phyloP scores from a whole-genome alignment of 306 rosid species.

The Datisca glomerata region DNA sequence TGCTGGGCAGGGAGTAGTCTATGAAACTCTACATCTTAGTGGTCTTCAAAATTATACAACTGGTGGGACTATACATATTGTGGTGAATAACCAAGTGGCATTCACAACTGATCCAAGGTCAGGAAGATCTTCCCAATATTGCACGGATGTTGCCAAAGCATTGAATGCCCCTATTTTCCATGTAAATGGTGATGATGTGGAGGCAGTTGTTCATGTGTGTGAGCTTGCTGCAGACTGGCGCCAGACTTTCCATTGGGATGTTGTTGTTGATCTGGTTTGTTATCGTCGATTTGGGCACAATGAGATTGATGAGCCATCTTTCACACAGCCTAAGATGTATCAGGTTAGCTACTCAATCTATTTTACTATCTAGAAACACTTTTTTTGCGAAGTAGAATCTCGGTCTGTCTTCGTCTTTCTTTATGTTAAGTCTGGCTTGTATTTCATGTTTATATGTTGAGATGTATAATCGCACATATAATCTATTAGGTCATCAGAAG shows the following conservation, averaged over 20 bases:
- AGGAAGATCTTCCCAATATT: conserved; percentile 86
- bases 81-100: conserved; percentile 92
- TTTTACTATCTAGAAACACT: background rate
- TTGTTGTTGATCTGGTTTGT: conserved; percentile 87
- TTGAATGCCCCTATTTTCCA: conserved; percentile 83
- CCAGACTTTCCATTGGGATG: conserved; percentile 90
- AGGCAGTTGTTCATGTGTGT: conserved; percentile 89
- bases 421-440: background rate
- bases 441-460: background rate
- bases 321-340: conserved; percentile 94
- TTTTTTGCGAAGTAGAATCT: background rate
- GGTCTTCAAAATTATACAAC: conserved; percentile 89
- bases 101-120: conserved; percentile 82
- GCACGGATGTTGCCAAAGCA: conserved; percentile 97
- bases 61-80: conserved; percentile 91
- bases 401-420: background rate
- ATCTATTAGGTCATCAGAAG: conserved; percentile 62
- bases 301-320: conserved; percentile 95
- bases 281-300: conserved; percentile 95
- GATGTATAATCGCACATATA: too few species aligned
- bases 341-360: conserved; percentile 38
- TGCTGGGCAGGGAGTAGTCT: conserved; percentile 97
- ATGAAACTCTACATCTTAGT: conserved; percentile 88
- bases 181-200: conserved; percentile 89
- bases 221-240: conserved; percentile 99